Evolutionary conservation across 805 yeast genomes (phyloP), one percentile per base, ranked within the genome.

Genomic region (Suhomyces prunicola): DNA sequence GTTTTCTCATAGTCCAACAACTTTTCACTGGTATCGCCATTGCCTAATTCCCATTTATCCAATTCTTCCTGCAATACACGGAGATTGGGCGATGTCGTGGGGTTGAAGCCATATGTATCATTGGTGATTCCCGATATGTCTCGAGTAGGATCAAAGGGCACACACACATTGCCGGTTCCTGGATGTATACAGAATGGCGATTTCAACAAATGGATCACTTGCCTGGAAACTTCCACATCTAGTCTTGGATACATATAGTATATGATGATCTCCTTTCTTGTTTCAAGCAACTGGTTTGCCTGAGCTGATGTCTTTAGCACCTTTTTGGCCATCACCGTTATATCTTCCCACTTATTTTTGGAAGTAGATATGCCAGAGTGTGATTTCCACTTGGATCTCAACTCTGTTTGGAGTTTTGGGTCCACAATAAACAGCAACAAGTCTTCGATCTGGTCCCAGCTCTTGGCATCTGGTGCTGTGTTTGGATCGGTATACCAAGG

Each of bases 131-230:
- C 64, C 6, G 70, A 64, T 35, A 75, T 58, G 56, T 73, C 74
- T 40, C 71, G 64, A 4, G 57, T 52, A 0, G 86, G 84, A 60
- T 82, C 84, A 57, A 83, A 87, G 0, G 98, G 97, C 6, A 94
- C 97, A 81, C 98, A 94, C 3, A 94, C 88, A 62, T 89, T 87
- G 6, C 97, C 97, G 0, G 99, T 94, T 2, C 90, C 86, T 1
- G 99, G 99, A 68, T 94, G 99, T 44, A 94, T 85, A 74, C 98
- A 93, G 68, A 94, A 94, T 15, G 99, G 99, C 1, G 97, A 88
- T 67, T 94, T 94, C 61, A 94, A 80, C 71, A 94, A 84, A 75
- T 94, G 99, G 71, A 86, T 90, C 63, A 92, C 78, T 67, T 88
- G 94, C 59, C 86, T 81, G 6, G 98, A 88, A 35, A 94, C 99